These are phyloP conservation scores for Epichloe uncinata DNA, from an alignment of 2,329 filamentous ascomycete genomes.

Conservation along the genomic window DNA sequence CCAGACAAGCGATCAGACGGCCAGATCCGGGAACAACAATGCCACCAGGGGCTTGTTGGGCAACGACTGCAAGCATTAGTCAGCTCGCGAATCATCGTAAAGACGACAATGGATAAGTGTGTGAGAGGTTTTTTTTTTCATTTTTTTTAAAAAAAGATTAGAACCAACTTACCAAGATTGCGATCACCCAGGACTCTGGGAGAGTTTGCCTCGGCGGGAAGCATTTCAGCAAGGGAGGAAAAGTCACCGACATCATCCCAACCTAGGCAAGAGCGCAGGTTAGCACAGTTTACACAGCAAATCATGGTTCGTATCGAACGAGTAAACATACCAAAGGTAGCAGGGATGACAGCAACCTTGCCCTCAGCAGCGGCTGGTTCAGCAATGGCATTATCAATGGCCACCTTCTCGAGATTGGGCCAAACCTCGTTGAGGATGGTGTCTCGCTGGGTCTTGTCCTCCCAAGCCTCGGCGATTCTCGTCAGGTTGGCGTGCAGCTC, in stretches of 20 bases:
- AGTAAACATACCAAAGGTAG: constrained; percentile 11
- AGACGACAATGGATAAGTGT: not conserved
- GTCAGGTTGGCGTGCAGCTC: constrained; percentile 11
- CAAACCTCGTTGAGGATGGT: constrained; percentile 12
- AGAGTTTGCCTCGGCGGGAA: constrained; percentile 13
- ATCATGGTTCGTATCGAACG: not conserved
- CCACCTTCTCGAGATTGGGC: constrained; percentile 13
- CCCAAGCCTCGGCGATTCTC: constrained; percentile 13
- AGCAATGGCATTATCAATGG: constrained; percentile 16
- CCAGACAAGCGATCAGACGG: constrained; percentile 14
- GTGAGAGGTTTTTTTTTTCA: not conserved
- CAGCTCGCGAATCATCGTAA: not conserved
- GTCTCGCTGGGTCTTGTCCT: constrained; percentile 11
- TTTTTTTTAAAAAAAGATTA: too few relatives aligned
- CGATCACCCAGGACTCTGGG: constrained; percentile 13
- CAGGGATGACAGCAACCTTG: constrained; percentile 15
- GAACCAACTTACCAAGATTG: constrained; percentile 9
- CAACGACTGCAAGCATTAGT: constrained; percentile 9
- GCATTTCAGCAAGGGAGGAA: constrained; percentile 15
- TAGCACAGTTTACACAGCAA: not conserved
- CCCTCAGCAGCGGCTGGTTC: constrained; percentile 14
- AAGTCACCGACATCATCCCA: constrained; percentile 17
- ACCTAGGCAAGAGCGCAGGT: constrained; percentile 5
- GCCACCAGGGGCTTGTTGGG: constrained; percentile 14
- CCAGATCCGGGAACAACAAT: constrained; percentile 14